Percentiles rank a stretch among this genome's conserved stretches.
phyloP scores from a whole-genome alignment of 2,329 filamentous ascomycete species.

The Fusarium tanahbumbuense region DNA sequence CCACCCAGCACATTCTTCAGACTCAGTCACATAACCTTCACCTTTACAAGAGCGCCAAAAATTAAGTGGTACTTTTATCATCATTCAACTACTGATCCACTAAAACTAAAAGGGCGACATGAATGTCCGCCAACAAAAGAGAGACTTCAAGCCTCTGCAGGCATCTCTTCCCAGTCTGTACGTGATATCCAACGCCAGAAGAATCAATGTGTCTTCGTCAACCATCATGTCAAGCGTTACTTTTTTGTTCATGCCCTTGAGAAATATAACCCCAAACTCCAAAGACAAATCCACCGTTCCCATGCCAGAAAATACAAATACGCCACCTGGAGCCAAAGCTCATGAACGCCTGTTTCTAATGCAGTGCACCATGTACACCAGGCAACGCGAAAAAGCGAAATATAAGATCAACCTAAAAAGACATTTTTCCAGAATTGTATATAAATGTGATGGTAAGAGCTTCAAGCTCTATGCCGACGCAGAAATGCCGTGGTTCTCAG shows the following conservation, averaged over 20 bases:
- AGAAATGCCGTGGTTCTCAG: slow-evolving; percentile 31
- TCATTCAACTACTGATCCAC: slow-evolving; percentile 21
- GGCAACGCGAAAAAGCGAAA: slow-evolving; percentile 32
- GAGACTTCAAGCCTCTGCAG: slow-evolving; percentile 16
- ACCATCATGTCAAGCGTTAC: slow-evolving; percentile 42
- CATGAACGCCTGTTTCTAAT: slow-evolving; percentile 42
- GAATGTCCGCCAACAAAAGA: slow-evolving; percentile 14
- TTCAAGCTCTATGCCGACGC: slow-evolving; percentile 32
- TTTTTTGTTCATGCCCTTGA: slow-evolving; percentile 34
- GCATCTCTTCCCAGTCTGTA: slow-evolving; percentile 19
- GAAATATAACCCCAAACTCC: slow-evolving; percentile 21
- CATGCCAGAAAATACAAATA: slow-evolving; percentile 22
- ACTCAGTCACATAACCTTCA: not conserved
- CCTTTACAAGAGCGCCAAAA: not conserved
- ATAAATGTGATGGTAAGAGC: not conserved
- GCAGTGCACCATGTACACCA: slow-evolving; percentile 32
- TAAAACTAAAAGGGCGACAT: slow-evolving; percentile 20
- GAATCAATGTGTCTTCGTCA: slow-evolving; percentile 40
- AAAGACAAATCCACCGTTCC: slow-evolving; percentile 18
- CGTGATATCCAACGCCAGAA: slow-evolving; percentile 38
- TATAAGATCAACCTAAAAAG: slow-evolving; percentile 16
- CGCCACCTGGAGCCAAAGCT: slow-evolving; percentile 39
- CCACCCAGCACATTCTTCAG: not conserved
- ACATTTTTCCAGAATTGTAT: not conserved
- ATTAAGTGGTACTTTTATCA: slow-evolving; percentile 25